Percentiles rank a stretch among this genome's conserved stretches.
phyloP scores from a whole-genome alignment of 2,329 filamentous ascomycete genomes.

The Apiospora kogelbergensis region DNA sequence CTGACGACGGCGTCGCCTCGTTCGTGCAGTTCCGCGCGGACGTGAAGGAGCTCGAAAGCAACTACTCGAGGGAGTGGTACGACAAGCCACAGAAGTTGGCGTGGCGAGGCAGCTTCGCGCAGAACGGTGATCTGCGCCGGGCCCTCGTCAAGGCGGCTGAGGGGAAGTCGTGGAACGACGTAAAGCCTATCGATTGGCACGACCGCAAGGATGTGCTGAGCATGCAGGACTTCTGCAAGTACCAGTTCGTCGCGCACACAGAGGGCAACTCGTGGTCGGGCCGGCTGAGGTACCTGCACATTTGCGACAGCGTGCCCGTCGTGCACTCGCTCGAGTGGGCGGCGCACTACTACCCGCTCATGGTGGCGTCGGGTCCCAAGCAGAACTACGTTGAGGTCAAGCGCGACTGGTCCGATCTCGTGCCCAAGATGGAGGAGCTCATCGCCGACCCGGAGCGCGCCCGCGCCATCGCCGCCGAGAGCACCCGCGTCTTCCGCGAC shows the following conservation, averaged over 20 bases:
- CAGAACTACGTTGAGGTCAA: conserved; percentile 51
- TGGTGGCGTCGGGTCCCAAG: conserved; percentile 42
- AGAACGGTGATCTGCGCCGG: conserved; percentile 24
- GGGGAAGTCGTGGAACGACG: conserved; percentile 27
- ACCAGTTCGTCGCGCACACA: conserved; percentile 26
- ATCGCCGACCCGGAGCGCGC: conserved; percentile 42
- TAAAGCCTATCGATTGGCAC: conserved; percentile 28
- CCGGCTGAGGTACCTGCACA: conserved; percentile 33
- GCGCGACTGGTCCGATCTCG: conserved; percentile 40
- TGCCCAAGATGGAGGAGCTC: conserved; percentile 38
- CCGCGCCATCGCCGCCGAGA: conserved; percentile 50
- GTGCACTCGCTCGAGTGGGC: conserved; percentile 48
- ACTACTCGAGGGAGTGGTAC: conserved; percentile 14
- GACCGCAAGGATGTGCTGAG: conserved; percentile 21
- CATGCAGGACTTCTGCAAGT: conserved; percentile 28
- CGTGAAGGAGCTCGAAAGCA: conserved; percentile 19
- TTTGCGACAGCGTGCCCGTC: conserved; percentile 42
- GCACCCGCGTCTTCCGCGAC: conserved; percentile 47
- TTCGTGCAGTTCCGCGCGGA: conserved; percentile 24
- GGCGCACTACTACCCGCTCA: conserved; percentile 47
- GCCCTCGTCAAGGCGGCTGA: conserved; percentile 23
- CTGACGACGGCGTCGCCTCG: conserved; percentile 22
- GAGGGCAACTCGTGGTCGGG: conserved; percentile 31
- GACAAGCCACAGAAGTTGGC: conserved; percentile 10
- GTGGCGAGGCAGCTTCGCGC: conserved; percentile 34